Evolutionary conservation across 306 rosid genomes (phyloP), one percentile per base, ranked within the genome.

Genomic region (Gynostemma pentaphyllum): DNA sequence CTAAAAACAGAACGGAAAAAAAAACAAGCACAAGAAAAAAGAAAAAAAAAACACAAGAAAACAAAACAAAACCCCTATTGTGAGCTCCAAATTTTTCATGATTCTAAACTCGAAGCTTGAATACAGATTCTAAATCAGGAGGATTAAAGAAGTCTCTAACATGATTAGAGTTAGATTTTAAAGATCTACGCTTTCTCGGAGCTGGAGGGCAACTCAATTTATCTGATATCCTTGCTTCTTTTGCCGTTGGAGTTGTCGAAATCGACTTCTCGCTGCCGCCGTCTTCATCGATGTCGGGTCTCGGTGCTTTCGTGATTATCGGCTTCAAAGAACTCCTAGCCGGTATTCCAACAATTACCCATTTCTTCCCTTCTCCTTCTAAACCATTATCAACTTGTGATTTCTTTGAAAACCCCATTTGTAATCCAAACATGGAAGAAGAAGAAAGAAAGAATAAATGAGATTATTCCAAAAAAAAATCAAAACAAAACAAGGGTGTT

Each of bases 41-140:
- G 47, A n/a, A 60, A 22, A 42, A 40, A 56, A 46, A 29, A 30
- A 40, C 39, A 22, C 18, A 69, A 22, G 49, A 51, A 72, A 60
- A 15, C 64, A 71, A 34, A 80, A 24, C 16, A 70, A 74, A 82
- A 75, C 69, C 78, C 78, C 68, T 73, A 70, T 67, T 68, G 67
- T 67, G 50, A 64, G 39, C 54, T 68, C 76, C 18, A 16, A 32
- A 46, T 39, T 37, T 81, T 70, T 67, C 44, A 30, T 80, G 80
- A 59, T 86, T 75, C 83, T 86, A 82, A 47, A 86, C 84, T 34
- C 68, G 86, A 30, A 72, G 67, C 68, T 84, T 92, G 79, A 94
- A 88, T 14, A 88, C 94, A 0, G 94, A 71, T 66, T 94, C 99
- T 96, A 94, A 84, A 66, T 94, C 97, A 16, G 97, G 95, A 14